Conservation (phyloP, 2,329 filamentous ascomycete genomes). For the Claviceps paspali region DNA sequence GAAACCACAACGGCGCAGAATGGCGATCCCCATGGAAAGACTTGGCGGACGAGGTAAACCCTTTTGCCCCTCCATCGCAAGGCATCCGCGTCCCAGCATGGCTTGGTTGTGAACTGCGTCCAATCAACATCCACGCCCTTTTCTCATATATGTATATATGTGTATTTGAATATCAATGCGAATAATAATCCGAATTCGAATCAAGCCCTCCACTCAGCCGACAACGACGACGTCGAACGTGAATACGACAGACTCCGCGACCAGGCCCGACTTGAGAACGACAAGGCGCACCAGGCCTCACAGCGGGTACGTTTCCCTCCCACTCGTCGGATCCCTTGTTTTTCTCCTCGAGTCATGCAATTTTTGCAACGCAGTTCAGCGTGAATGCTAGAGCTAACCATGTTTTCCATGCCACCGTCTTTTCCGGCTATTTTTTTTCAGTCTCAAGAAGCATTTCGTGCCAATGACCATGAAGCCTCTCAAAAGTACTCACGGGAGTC, state of each 20-base stretch:
- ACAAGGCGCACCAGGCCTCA: slow-evolving; percentile 64
- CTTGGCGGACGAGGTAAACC: slow-evolving; percentile 26
- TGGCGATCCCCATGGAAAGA: slow-evolving; percentile 24
- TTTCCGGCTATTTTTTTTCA: slow-evolving; percentile 14
- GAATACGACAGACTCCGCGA: slow-evolving; percentile 88
- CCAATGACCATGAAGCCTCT: slow-evolving; percentile 69
- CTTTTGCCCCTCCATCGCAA: neutral
- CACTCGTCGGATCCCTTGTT: no score
- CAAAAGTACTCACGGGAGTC: slow-evolving; percentile 74
- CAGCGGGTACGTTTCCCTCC: slow-evolving; percentile 37
- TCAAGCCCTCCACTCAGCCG: slow-evolving; percentile 64
- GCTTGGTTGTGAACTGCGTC: neutral
- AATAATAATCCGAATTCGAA: no score
- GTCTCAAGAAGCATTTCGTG: slow-evolving; percentile 68
- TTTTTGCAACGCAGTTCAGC: neutral
- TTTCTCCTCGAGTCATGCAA: neutral
- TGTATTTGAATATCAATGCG: no score
- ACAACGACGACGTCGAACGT: slow-evolving; percentile 53
- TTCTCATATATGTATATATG: no score
- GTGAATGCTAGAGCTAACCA: neutral
- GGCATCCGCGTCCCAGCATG: neutral
- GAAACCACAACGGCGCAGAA: slow-evolving; percentile 5
- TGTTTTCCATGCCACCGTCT: no score
- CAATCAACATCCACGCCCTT: neutral
- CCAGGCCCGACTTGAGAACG: slow-evolving; percentile 65